Evolutionary conservation across 768 basidiomycete genomes (phyloP).

Genomic region (Termitomyces sp.): DNA sequence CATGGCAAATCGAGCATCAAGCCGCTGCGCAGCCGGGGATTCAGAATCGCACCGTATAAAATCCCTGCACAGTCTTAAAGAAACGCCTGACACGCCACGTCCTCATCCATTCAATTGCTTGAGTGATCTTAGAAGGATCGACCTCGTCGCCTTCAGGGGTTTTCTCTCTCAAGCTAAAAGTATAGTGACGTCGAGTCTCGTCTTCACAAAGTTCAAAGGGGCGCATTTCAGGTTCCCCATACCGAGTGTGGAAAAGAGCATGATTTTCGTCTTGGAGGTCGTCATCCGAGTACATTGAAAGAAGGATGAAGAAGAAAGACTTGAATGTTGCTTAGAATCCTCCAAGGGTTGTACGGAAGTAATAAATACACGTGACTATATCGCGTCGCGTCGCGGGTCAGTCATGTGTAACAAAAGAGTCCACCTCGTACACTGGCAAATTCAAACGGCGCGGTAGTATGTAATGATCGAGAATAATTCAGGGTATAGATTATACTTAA

Average conservation of each 20-base stretch:
- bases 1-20: too few relatives aligned
- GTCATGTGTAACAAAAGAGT: too few relatives aligned
- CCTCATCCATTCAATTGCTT: neutral
- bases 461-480: too few relatives aligned
- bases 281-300: neutral
- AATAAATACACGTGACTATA: too few relatives aligned
- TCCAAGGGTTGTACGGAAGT: too few relatives aligned
- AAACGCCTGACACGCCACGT: neutral
- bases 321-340: too few relatives aligned
- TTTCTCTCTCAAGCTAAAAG: neutral
- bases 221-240: neutral
- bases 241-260: neutral
- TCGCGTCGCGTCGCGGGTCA: too few relatives aligned
- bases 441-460: too few relatives aligned
- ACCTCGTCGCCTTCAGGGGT: neutral
- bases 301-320: too few relatives aligned
- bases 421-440: too few relatives aligned
- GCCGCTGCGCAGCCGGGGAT: too few relatives aligned
- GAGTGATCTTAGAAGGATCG: neutral
- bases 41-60: conserved; percentile 2
- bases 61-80: neutral
- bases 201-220: neutral
- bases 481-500: too few relatives aligned
- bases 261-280: neutral
- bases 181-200: neutral